These are phyloP conservation scores for Exidia glandulosa DNA, from an alignment of 768 basidiomycete species.

Conservation along the genomic window DNA sequence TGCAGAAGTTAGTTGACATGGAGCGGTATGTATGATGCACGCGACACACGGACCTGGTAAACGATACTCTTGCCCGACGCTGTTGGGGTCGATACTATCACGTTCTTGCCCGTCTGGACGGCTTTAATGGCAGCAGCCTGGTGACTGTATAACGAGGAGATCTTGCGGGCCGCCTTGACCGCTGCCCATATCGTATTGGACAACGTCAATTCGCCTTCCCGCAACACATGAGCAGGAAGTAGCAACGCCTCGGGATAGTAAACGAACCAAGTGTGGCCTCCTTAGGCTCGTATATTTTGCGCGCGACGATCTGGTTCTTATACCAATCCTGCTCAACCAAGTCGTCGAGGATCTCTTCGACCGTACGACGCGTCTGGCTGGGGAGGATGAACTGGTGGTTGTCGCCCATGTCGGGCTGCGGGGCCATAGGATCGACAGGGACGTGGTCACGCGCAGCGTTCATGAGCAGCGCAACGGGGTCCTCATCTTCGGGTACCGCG, in stretches of 20 bases:
- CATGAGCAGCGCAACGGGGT: constrained; percentile 52
- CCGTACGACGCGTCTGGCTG: constrained; percentile 37
- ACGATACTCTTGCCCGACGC: constrained; percentile 85
- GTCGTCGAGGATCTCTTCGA: constrained; percentile 48
- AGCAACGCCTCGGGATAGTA: too few relatives aligned
- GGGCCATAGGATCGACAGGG: constrained; percentile 45
- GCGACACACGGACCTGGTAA: constrained; percentile 61
- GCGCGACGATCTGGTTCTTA: constrained; percentile 52
- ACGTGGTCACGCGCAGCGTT: constrained; percentile 60
- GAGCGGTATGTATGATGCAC: neutral
- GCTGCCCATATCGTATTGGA: constrained; percentile 47
- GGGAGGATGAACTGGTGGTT: constrained; percentile 6
- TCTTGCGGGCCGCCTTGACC: constrained; percentile 45
- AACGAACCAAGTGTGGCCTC: constrained; percentile 14
- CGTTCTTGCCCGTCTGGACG: constrained; percentile 46
- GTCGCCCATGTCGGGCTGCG: constrained; percentile 4
- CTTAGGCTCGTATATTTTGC: constrained; percentile 42
- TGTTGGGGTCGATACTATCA: constrained; percentile 83
- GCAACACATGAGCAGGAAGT: too few relatives aligned
- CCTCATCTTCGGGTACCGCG: constrained; percentile 41
- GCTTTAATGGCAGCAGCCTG: constrained; percentile 66
- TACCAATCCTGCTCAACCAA: constrained; percentile 54
- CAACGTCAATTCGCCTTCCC: constrained; percentile 39
- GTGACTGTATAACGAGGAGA: constrained; percentile 51
- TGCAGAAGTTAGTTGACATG: neutral